Evolutionary conservation across 164 flowering plant species (phyloP).

Genomic region (Tetracentron sinense): DNA sequence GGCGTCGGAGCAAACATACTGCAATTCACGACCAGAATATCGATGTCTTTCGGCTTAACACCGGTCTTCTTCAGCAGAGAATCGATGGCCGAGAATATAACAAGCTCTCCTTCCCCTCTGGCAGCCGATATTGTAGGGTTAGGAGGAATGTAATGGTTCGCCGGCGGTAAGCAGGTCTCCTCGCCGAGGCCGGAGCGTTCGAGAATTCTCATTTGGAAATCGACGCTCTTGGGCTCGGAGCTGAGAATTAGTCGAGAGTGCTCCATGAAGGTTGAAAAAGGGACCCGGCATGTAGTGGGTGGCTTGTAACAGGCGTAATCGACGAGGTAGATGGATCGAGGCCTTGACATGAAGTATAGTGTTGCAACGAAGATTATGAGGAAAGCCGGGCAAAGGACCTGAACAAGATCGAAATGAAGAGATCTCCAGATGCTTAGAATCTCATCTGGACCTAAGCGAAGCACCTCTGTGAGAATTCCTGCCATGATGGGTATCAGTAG

Average conservation of each 20-base stretch:
- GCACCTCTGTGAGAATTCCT: conserved; percentile 23
- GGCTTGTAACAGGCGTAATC: conserved; percentile 63
- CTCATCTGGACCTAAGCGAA: conserved; percentile 45
- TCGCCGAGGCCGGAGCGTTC: conserved; percentile 55
- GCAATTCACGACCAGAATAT: conserved; percentile 49
- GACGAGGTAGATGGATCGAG: conserved; percentile 42
- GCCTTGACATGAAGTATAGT: conserved; percentile 49
- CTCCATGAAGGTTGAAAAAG: conserved; percentile 61
- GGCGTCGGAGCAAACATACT: conserved; percentile 57
- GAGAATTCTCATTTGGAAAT: conserved; percentile 54
- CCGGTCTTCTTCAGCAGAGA: conserved; percentile 42
- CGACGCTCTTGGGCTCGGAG: conserved; percentile 38
- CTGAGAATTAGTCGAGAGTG: conserved; percentile 35
- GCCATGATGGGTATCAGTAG: conserved; percentile 43
- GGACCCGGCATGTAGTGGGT: conserved; percentile 47
- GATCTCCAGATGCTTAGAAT: conserved; percentile 31
- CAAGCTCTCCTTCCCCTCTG: conserved; percentile 45
- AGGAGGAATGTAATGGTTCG: conserved; percentile 53
- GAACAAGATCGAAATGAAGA: conserved; percentile 36
- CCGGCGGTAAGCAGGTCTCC: conserved; percentile 53
- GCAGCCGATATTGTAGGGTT: conserved; percentile 44
- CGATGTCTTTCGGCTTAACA: conserved; percentile 50
- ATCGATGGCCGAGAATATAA: conserved; percentile 50
- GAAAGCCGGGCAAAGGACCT: conserved; percentile 40
- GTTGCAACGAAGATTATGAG: conserved; percentile 35